Evolutionary conservation across 2,329 filamentous ascomycete genomes (phyloP), one percentile per base, ranked within the genome.

Genomic region (Ustulina deusta): DNA sequence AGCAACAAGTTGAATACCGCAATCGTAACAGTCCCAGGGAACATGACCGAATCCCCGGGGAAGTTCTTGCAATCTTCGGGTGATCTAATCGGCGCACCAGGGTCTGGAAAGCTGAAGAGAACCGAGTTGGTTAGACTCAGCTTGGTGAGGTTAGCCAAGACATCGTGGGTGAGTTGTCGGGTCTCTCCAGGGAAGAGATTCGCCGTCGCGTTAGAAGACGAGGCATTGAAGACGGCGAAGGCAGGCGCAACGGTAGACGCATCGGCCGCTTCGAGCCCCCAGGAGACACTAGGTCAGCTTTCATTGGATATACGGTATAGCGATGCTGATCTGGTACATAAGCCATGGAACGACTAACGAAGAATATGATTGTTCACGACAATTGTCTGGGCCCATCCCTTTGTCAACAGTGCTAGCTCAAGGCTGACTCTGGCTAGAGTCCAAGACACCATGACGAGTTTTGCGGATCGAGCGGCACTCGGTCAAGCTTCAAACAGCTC

Each of bases 21-120:
- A 20, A 58, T 69, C 10, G 74, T 75, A 20, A 75, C 63, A 17
- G 20, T 42, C 7, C 74, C 73, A 9, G 74, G 74, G 54, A 74
- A 75, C n/a, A 69, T 70, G 42, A 73, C 74, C 29, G 65, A 70
- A 57, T 75, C 74, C 15, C 70, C 71, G 1, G 71, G 73, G 48
- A 75, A 75, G n/a, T 71, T 74, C 66, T 76, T 76, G 61, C 74
- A 76, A 1, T 68, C 63, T 20, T 74, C 73, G 36, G 69, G 67
- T 5, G 70, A 63, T 49, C 66, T 57, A 44, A 73, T 70, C 22
- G 70, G 51, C 20, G 68, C 70, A 11, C 58, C 58, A 38, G 65
- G 72, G 29, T 75, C 73, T 11, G 68, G 72, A 42, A 76, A 76
- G 4, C 44, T 61, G 57, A 76, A 76, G 13, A 75, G 48, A 2